Base-by-base conservation (phyloP, 257 asterid species). In the Paraleonurus japonicus region DNA sequence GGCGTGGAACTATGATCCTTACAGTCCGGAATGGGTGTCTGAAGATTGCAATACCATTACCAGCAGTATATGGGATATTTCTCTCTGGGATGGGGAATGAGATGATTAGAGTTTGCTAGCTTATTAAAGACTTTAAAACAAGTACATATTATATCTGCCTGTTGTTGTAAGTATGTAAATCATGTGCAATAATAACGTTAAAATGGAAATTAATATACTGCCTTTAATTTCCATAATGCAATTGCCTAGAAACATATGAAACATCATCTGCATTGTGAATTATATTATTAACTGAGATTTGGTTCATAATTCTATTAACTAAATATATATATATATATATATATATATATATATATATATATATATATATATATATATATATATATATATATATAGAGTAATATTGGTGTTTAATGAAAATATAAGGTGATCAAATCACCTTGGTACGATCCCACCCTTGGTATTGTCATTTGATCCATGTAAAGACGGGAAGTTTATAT, bases 21-120 rank as follows among this genome's bases (percentile, higher is more conserved):
- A 20, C 45, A 23, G 23, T 23, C 75, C 72, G 7, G 72, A 71
- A 50, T 69, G 74, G 83, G 51, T 16, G n/a, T 20, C 26, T 45
- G 72, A 54, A 16, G 74, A 79, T 3, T 67, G 67, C 27, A 55
- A 8, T 33, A 12, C 37, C 8, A 2, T 4, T 32, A 35, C 4
- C 27, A 61, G 59, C 64, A 47, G 22, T 47, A 22, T 64, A 27
- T 75, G 83, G 84, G 63, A 61, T 51, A 22, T 69, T 30, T 65
- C 82, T 35, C 63, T 81, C 20, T 81, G 85, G 85, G 80, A 65
- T 59, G 82, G 79, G 51, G 22, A 77, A 17, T 73, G 72, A 41
- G 68, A 32, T 32, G 0, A 28, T 30, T 73, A 50, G 37, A 70
- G 45, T 30, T 17, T 8, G 19, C 13, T 41, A 1, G n/a, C 1